Conservation (phyloP, 73 alveolate genomes). For the Symbiodinium pilosum region DNA sequence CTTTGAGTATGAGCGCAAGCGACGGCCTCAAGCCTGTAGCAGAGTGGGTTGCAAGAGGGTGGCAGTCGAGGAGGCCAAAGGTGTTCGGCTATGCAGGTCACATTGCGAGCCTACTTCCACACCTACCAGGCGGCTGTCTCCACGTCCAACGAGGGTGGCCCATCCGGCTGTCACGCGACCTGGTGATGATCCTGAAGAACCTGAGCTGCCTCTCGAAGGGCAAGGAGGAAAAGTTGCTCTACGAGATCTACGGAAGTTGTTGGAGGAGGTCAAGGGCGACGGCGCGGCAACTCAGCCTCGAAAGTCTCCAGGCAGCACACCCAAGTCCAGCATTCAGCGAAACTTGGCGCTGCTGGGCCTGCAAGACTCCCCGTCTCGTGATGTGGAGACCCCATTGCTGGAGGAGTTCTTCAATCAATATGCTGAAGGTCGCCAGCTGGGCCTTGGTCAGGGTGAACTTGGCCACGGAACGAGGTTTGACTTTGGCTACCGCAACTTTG, state of each 20-base stretch:
- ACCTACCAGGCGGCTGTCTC: no score
- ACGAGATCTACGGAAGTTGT: neutral
- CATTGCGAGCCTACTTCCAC: no score
- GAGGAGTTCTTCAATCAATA: neutral
- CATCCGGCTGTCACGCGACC: no score
- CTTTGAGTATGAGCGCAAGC: neutral
- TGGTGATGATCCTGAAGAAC: neutral
- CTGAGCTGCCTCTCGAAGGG: neutral
- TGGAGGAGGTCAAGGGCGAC: neutral
- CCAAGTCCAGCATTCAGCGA: conserved; percentile 7
- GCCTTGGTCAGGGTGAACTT: neutral
- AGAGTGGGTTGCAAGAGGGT: neutral
- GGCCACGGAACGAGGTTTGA: neutral
- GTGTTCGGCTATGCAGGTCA: no score
- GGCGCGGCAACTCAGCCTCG: no score
- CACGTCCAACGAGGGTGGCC: no score
- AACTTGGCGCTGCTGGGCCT: conserved; percentile 9
- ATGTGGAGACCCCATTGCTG: neutral
- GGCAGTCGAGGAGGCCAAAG: no score
- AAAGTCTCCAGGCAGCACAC: conserved; percentile 15
- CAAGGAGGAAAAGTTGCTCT: neutral
- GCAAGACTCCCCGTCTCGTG: neutral
- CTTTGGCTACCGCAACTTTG: neutral
- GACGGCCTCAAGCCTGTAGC: neutral
- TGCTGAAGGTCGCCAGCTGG: neutral